Conservation (phyloP, 306 rosid genomes). For the Chamaecrista fasciculata region DNA sequence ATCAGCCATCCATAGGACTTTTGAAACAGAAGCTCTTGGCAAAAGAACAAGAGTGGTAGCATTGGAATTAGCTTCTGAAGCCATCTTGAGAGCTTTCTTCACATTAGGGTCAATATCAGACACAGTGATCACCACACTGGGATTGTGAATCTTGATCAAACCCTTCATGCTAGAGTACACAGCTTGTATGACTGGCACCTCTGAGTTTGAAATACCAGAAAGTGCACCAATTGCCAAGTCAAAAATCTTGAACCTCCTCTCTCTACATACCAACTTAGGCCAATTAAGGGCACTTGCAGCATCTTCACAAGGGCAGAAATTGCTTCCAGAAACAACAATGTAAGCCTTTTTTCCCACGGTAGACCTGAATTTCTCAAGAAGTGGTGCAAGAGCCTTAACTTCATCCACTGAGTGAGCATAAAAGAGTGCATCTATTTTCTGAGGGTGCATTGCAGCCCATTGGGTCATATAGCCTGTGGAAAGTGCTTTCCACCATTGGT, state of each 20-base stretch:
- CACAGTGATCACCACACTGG: conserved; percentile 74
- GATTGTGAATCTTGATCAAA: conserved; percentile 81
- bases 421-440: conserved; percentile 84
- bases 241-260: conserved; percentile 82
- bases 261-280: conserved; percentile 79
- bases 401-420: conserved; percentile 81
- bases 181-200: conserved; percentile 74
- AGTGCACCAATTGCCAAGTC: conserved; percentile 67
- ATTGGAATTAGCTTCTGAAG: conserved; percentile 59
- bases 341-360: conserved; percentile 84
- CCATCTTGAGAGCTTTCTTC: conserved; percentile 85
- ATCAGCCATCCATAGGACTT: conserved; percentile 98
- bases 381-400: conserved; percentile 77
- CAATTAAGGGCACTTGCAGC: conserved; percentile 73
- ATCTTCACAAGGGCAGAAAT: conserved; percentile 70
- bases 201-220: conserved; percentile 71
- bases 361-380: conserved; percentile 79
- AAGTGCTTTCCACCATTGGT: conserved; percentile 98
- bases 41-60: conserved; percentile 65
- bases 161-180: conserved; percentile 92
- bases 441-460: conserved; percentile 97
- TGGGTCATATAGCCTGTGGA: conserved; percentile 85
- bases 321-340: conserved; percentile 73
- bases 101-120: conserved; percentile 68
- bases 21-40: conserved; percentile 62